Base-by-base conservation (phyloP, 257 asterid genomes). In the Solanum etuberosum region DNA sequence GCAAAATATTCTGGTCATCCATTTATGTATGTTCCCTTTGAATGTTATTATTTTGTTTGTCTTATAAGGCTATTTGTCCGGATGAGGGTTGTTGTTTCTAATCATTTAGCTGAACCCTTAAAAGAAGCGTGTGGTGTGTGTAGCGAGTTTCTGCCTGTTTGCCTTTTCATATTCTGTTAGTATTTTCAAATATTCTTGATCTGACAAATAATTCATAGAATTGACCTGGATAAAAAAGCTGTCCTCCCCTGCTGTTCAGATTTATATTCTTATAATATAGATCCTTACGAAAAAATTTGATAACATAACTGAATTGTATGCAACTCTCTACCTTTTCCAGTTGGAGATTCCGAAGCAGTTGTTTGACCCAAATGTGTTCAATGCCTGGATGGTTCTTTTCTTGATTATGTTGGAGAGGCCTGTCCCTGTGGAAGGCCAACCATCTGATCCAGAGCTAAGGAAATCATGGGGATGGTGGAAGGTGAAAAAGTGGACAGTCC, bases 391-490 rank as follows among this genome's bases (percentile, higher is more conserved):
- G 99, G 92, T 92, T 83, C 96, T 97, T 72, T 97, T 97, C 92
- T 88, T 97, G 91, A 97, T 89, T 91, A 88, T 96, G 88, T 88
- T 97, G 93, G 99, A 94, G 92, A 93, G 99, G 92, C 96, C 99
- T 85, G 99, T 97, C 81, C 97, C 98, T 70, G 87, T 85, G 82
- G 99, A 97, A 92, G 98, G 99, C 35, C 98, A 97, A 63, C 99
- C 99, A 80, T 86, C 88, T 86, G 99, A 96, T 91, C 98, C 95
- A 14, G 99, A 97, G 88, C 89, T 90, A 88, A 91, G 99, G 89
- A 97, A 93, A 90, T 92, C 98, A 71, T 97, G 99, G 99, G 99
- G 98, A 51, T 97, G 99, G 99, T 97, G 99, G 99, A 96, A 97
- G 91, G 99, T 97, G 73, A 97, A 97, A 91, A 97, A 97, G 93